Evolutionary conservation across 1,139 yeast genomes (phyloP), one percentile per base, ranked within the genome.

Genomic region (Suhomyces terraborum): DNA sequence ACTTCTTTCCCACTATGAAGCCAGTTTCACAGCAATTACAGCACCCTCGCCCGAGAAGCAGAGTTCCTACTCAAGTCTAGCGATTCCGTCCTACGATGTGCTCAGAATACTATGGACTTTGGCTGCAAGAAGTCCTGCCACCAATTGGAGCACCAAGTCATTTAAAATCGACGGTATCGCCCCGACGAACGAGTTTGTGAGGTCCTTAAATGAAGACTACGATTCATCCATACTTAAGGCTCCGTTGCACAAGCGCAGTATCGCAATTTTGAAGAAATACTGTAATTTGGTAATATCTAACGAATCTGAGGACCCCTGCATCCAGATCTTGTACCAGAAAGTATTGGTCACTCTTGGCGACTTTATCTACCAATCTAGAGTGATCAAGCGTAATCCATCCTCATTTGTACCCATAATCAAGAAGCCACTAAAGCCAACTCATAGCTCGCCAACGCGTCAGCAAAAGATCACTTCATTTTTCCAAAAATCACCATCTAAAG

Each of bases 101-200:
- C 48, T 69, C 4, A 57, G 69, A 6, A 44, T 69, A 1, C 44
- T 70, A 17, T 42, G 69, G 18, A 67, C 75, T 0, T 39, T 69
- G 24, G 63, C 66, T 1, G 54, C 66, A 0, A 49, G 72, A 37
- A 43, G 55, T 19, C 56, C 65, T 4, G 49, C 48, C 6, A 53
- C 56, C 22, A 66, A 65, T 42, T 64, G 61, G 59, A 53, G 63
- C 6, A 48, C 53, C 17, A 47, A 43, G 17, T 16, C 46, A 17
- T 33, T 52, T 8, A 38, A 49, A 7, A 37, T 54, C 34, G 58
- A 51, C 9, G 58, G 59, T 4, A 46, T 61, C 10, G 45, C 45
- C 1, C 48, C 60, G n/a, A 49, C 61, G 3, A 45, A 53, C 8
- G 53, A 55, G 17, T 57, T 54, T 33, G 46, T 57, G 27, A 52